phyloP scores from a whole-genome alignment of 805 yeast species.

The Schwanniomyces polymorphus region DNA sequence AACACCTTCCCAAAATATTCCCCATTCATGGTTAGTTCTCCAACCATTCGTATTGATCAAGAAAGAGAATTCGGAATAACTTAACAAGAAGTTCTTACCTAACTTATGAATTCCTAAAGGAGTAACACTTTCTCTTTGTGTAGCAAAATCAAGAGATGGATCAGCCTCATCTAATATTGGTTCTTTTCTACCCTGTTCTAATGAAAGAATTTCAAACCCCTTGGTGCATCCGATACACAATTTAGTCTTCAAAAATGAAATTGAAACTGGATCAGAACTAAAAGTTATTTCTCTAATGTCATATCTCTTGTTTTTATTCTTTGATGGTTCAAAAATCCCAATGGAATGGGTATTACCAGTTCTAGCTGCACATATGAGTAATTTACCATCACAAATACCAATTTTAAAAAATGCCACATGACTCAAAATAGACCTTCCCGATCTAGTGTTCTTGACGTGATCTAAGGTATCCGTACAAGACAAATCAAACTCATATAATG shows the following conservation, averaged over 20 bases:
- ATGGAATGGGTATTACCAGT: conserved; percentile 78
- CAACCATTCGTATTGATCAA: conserved; percentile 94
- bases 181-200: conserved; percentile 82
- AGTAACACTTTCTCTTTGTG: conserved; percentile 69
- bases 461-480: conserved; percentile 49
- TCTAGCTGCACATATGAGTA: conserved; percentile 87
- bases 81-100: conserved; percentile 82
- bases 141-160: conserved; percentile 93
- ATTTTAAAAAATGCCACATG: conserved; percentile 90
- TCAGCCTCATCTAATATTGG: conserved; percentile 96
- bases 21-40: conserved; percentile 93
- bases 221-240: conserved; percentile 94
- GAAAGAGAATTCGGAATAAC: conserved; percentile 91
- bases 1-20: conserved; percentile 94
- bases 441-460: conserved; percentile 52
- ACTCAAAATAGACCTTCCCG: conserved; percentile 77
- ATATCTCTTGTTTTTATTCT: conserved; percentile 61
- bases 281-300: conserved; percentile 76
- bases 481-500: conserved; percentile 72
- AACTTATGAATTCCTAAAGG: conserved; percentile 92
- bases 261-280: conserved; percentile 86
- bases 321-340: conserved; percentile 82
- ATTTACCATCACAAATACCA: conserved; percentile 87
- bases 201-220: conserved; percentile 92
- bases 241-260: conserved; percentile 84